Base-by-base conservation (phyloP, 768 basidiomycete genomes). In the Neoboletus magnificus region DNA sequence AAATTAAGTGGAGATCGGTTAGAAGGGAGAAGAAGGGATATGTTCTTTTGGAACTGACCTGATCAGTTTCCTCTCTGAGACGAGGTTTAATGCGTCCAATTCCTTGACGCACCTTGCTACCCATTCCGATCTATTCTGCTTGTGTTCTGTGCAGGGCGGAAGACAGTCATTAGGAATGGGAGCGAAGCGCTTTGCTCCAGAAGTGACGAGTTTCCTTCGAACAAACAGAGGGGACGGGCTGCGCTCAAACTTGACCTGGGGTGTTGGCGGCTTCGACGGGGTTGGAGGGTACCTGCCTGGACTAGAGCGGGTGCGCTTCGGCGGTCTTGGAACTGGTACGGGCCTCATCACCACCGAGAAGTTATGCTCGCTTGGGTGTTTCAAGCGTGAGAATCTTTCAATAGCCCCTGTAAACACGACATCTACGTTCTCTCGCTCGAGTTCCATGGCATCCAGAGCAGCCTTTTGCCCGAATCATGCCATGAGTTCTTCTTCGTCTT, bases 111-210 rank as follows among this genome's bases (percentile, higher is more conserved):
- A 65, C 20, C 36, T 54, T 23, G 52, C 55, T 8, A 46, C 49
- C 72, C 70, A 73, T 43, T 46, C 30, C 12, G 18, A 54, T 29
- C 68, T 53, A 23, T 72, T 63, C 8, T 50, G 57, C 48, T 23
- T 68, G 39, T 67, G 64, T 22, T 37, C 51, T 8, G 54, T 41
- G 36, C 54, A 52, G 8, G 68, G 54, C 3, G 54, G 52, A 18
- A 61, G 65, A 50, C 72, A 73, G 44, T 65, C 50, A 9, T 20
- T 7, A 1, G 72, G 72, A 29, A 71, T 37, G 20, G 70, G 70
- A 11, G 56, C 42, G 50, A 66, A 73, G 33, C 64, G 65, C 35
- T 63, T 73, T 35, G 61, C 55, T 36, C 70, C 70, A 1, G 56
- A 61, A 23, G 61, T 67, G 36, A 71, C 54, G 23, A 71, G 56